These are phyloP conservation scores for Phaffia rhodozyma DNA, from an alignment of 1,284 basidiomycete species.

Conservation along the genomic window DNA sequence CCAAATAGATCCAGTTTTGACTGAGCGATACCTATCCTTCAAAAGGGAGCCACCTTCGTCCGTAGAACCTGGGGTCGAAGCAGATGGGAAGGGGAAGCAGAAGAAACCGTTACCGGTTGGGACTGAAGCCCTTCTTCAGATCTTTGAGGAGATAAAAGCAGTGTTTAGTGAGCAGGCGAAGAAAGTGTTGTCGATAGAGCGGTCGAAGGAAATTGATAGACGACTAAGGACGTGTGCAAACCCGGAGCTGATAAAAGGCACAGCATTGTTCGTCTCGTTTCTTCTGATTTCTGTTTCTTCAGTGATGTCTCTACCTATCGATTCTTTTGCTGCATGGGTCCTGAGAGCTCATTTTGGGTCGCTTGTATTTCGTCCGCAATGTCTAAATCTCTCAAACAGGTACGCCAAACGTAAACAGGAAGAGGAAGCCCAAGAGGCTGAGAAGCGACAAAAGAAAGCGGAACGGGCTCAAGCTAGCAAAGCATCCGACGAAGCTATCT, in stretches of 20 bases:
- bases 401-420: constrained; percentile 36
- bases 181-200: constrained; percentile 55
- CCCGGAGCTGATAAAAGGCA: constrained; percentile 82
- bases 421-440: constrained; percentile 32
- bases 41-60: neutral
- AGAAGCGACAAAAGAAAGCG: constrained; percentile 19
- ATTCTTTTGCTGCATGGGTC: too few relatives aligned
- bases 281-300: neutral
- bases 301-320: neutral
- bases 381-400: constrained; percentile 20
- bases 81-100: neutral
- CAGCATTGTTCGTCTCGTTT: constrained; percentile 44
- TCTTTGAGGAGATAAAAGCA: too few relatives aligned
- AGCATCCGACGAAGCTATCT: constrained; percentile 8
- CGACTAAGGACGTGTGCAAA: constrained; percentile 77
- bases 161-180: constrained; percentile 21
- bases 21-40: neutral
- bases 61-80: neutral
- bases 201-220: constrained; percentile 74
- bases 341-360: neutral
- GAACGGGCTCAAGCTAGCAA: neutral
- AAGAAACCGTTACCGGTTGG: neutral
- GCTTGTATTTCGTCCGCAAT: neutral
- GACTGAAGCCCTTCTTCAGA: neutral
- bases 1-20: neutral